Evolutionary conservation across 2,329 filamentous ascomycete genomes (phyloP), one percentile per base, ranked within the genome.

Genomic region (Monilinia aucupariae): DNA sequence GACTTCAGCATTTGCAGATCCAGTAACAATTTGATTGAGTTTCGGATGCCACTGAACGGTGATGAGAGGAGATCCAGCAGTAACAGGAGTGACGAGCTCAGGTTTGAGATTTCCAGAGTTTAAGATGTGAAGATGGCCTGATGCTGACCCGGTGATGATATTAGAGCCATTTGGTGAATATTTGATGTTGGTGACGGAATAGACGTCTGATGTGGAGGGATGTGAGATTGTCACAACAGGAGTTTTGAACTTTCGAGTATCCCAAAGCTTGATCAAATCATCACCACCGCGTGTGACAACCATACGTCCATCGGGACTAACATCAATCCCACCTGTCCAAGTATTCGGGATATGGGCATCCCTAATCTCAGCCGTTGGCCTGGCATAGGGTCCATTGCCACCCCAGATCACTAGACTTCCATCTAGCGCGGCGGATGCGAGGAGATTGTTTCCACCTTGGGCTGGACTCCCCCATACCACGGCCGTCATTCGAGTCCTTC

Each of bases 21-120:
- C 93, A 10, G 93, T 96, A 67, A 97, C 77, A 71, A 99, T 96
- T 73, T 99, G 94, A 74, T 99, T 97, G 72, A 99, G 85, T 75
- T 92, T 96, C 25, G 89, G 82, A 72, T 99, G 93, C 94, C 94
- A 99, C 66, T 90, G 80, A 32, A 96, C 91, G 2, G 87, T 86
- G 66, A 97, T 90, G 10, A 99, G 78, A 0, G 93, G 84, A 7
- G 87, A 90, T 17, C 88, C 89, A 0, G 91, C 88, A 0, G 93
- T 97, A n/a, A 99, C 85, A 3, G 91, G 88, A 3, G 93, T 96
- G 62, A 93, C 86, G 37, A 91, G 85, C 73, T 97, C 92, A 1
- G 92, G 82, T 64, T 84, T 87, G 62, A 99, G 81, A 56, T 96
- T 97, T 47, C 92, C 94, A 0, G 94, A 90, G 72, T 97, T 97